These are phyloP conservation scores for Jamesozyma lodderae DNA, from an alignment of 805 yeast genomes.

Conservation along the genomic window DNA sequence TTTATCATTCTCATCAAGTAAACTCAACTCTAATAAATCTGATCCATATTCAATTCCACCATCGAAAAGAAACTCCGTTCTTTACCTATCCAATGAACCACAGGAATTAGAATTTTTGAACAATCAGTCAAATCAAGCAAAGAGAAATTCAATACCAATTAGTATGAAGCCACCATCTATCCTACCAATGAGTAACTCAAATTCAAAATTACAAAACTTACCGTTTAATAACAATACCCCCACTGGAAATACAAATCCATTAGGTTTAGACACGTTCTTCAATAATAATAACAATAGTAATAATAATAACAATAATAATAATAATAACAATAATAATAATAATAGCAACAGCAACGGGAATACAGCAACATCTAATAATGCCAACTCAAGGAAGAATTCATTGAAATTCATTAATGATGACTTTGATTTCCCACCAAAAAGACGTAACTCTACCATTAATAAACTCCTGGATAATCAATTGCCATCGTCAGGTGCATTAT, in stretches of 20 bases:
- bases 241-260: too few species aligned
- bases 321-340: slow-evolving; percentile 2
- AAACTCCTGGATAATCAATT: slow-evolving; percentile 3
- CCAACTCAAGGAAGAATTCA: slow-evolving; percentile 24
- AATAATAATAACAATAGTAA: too few species aligned
- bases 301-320: too few species aligned
- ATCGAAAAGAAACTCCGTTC: slow-evolving; percentile 20
- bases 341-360: background rate
- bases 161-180: slow-evolving; percentile 23
- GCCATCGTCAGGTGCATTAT: background rate
- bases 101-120: slow-evolving; percentile 18
- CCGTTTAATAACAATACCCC: too few species aligned
- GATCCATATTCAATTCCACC: slow-evolving; percentile 6
- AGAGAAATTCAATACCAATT: slow-evolving; percentile 3
- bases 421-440: slow-evolving; percentile 24
- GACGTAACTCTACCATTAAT: slow-evolving; percentile 28
- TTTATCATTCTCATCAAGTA: slow-evolving; percentile 14
- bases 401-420: slow-evolving; percentile 26
- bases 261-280: too few species aligned
- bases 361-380: too few species aligned
- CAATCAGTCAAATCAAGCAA: too few species aligned
- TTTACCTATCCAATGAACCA: slow-evolving; percentile 17
- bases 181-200: slow-evolving; percentile 7
- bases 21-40: slow-evolving; percentile 2
- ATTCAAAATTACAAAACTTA: background rate